Base-by-base conservation (phyloP, 495 filamentous ascomycete species). In the Usnea hakonensis region DNA sequence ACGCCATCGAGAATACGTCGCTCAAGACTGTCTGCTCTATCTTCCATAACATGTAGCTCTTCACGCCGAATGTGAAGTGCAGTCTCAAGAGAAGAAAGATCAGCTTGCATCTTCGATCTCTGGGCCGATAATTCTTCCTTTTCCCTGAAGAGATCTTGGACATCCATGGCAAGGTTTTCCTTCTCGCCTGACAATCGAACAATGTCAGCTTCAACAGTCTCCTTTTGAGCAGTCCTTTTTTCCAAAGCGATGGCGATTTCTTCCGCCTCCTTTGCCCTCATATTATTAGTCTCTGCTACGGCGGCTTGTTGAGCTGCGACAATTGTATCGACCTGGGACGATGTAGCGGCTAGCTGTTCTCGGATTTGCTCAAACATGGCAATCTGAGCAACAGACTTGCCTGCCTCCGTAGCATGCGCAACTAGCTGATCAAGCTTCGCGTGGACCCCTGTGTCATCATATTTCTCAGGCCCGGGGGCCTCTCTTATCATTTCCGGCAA, bases 1-100 rank as follows among this genome's bases (percentile, higher is more conserved):
- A 97, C 90, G 35, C 91, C 90, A 61, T 97, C 93, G 35, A 98
- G 76, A 62, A 98, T 96, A 13, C 93, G 84, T 50, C 92, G 87
- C 76, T 98, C 94, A 2, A 98, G 79, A 30, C 82, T 81, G 65
- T 96, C 90, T 13, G 91, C 92, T 55, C 91, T 85, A 11, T 83
- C 81, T 70, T 96, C 91, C 86, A 98, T 95, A 30, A 85, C 79
- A 44, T 90, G 82, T 60, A 97, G 85, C 71, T 98, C 94, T 70
- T 97, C 93, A 30, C 89, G 87, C 17, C 94, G 87, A 60, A 97
- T 82, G 19, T 87, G 83, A 4, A 97, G 81, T 5, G 93, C 92
- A 26, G 90, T 97, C 68, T 97, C 90, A 0, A 97, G 79, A 19
- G 86, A 86, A 26, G 91, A 90, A 5, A 97, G 82, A 64, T 98